Conservation (phyloP, 169 alveolate species). For the Theileria annulata region DNA sequence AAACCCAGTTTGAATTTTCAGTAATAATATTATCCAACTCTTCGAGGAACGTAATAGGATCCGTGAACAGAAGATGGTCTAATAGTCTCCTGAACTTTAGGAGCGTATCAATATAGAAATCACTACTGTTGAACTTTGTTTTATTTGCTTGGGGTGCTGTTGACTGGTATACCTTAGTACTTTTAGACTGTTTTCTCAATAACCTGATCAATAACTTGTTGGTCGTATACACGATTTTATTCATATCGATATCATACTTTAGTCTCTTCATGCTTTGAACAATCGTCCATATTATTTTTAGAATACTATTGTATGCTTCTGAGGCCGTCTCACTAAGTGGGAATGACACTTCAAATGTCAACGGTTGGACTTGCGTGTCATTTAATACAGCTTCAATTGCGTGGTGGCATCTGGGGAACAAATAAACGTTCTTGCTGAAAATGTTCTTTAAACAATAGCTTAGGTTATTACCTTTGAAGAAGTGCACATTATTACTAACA, state of each 20-base stretch:
- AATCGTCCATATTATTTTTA: constrained; percentile 41
- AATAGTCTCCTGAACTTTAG: constrained; percentile 38
- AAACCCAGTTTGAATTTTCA: constrained; percentile 44
- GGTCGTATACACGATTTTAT: constrained; percentile 47
- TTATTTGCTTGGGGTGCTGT: not conserved
- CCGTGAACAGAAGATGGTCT: constrained; percentile 48
- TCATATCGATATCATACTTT: constrained; percentile 45
- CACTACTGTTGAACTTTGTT: not conserved
- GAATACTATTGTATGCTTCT: constrained; percentile 38
- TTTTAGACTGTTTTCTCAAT: constrained; percentile 18
- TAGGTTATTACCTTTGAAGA: constrained; percentile 37
- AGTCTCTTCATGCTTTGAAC: constrained; percentile 51
- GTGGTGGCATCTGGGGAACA: constrained; percentile 56
- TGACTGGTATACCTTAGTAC: not conserved
- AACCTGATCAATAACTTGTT: constrained; percentile 23
- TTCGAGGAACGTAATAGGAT: constrained; percentile 49
- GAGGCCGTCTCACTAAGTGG: constrained; percentile 45
- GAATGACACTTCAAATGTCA: constrained; percentile 48
- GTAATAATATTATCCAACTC: not conserved
- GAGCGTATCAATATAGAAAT: constrained; percentile 25
- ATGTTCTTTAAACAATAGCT: constrained; percentile 41
- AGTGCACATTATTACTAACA: constrained; percentile 31
- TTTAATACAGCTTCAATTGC: constrained; percentile 30
- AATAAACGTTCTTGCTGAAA: constrained; percentile 42
- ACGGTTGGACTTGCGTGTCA: constrained; percentile 51